These are phyloP conservation scores for Diaporthe vexans DNA, from an alignment of 2,329 filamentous ascomycete genomes.

Conservation along the genomic window DNA sequence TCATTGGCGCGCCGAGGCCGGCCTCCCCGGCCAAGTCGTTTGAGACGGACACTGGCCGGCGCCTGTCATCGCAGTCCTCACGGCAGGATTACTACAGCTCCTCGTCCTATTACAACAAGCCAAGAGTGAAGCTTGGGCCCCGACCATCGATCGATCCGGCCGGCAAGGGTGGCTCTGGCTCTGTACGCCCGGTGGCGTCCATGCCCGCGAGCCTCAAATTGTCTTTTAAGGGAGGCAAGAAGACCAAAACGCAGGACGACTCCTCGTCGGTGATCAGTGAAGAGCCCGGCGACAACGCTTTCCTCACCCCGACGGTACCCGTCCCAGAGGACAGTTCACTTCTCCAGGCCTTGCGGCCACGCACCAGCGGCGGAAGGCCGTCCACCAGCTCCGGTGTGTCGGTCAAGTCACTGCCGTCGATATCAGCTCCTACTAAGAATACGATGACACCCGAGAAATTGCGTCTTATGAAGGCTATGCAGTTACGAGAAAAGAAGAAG, in stretches of 20 bases:
- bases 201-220: constrained; percentile 86
- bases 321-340: constrained; percentile 53
- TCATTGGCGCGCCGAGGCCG: constrained; percentile 62
- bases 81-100: constrained; percentile 65
- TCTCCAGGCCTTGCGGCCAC: constrained; percentile 49
- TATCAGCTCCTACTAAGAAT: constrained; percentile 54
- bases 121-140: constrained; percentile 91
- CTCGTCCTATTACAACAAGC: constrained; percentile 67
- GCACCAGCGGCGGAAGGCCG: constrained; percentile 54
- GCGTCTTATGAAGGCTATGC: constrained; percentile 92
- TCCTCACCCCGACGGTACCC: constrained; percentile 53
- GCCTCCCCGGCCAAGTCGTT: constrained; percentile 60
- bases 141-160: constrained; percentile 80
- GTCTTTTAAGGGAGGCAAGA: constrained; percentile 71
- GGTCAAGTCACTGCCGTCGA: constrained; percentile 55
- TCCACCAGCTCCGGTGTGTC: constrained; percentile 61
- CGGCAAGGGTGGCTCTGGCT: constrained; percentile 70
- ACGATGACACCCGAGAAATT: constrained; percentile 89
- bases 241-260: constrained; percentile 57
- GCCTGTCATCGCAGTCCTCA: constrained; percentile 66
- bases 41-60: constrained; percentile 55
- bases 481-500: constrained; percentile 89
- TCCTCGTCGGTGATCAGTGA: constrained; percentile 51
- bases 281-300: constrained; percentile 54
- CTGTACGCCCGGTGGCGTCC: constrained; percentile 80